Conservation (phyloP, 768 basidiomycete species). For the Suillus luteus region DNA sequence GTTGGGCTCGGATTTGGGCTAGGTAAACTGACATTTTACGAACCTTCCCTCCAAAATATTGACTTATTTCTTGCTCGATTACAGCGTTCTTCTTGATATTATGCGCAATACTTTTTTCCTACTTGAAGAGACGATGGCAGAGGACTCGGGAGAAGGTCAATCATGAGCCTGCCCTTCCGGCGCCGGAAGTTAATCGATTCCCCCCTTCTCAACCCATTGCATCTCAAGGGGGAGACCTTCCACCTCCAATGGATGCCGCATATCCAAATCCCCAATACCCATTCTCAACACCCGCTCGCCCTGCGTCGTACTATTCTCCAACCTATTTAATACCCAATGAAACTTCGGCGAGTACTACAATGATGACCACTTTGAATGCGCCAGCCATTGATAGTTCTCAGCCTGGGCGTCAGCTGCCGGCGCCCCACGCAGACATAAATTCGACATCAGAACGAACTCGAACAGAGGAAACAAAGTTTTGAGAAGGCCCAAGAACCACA, state of each 20-base stretch:
- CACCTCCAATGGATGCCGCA: not conserved
- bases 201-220: not conserved
- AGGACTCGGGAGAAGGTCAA: not conserved
- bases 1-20: slow-evolving; percentile 30
- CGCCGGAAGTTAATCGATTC: slow-evolving; percentile 9
- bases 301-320: slow-evolving; percentile 7
- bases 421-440: slow-evolving; percentile 9
- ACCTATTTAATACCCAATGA: not conserved
- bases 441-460: slow-evolving; percentile 13
- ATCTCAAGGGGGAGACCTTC: not conserved
- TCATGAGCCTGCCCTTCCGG: not conserved
- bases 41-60: not conserved
- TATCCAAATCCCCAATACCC: slow-evolving; percentile 14
- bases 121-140: slow-evolving; percentile 12
- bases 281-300: slow-evolving; percentile 6
- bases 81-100: slow-evolving; percentile 9
- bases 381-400: slow-evolving; percentile 69
- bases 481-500: slow-evolving; percentile 7
- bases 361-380: slow-evolving; percentile 65
- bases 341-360: slow-evolving; percentile 3
- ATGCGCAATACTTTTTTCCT: slow-evolving; percentile 7
- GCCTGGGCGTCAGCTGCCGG: slow-evolving; percentile 4
- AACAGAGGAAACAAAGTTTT: slow-evolving; percentile 2
- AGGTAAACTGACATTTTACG: slow-evolving; percentile 17
- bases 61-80: not conserved